Evolutionary conservation across 805 yeast species (phyloP), one percentile per base, ranked within the genome.

Genomic region (Yamadazyma insecticola): DNA sequence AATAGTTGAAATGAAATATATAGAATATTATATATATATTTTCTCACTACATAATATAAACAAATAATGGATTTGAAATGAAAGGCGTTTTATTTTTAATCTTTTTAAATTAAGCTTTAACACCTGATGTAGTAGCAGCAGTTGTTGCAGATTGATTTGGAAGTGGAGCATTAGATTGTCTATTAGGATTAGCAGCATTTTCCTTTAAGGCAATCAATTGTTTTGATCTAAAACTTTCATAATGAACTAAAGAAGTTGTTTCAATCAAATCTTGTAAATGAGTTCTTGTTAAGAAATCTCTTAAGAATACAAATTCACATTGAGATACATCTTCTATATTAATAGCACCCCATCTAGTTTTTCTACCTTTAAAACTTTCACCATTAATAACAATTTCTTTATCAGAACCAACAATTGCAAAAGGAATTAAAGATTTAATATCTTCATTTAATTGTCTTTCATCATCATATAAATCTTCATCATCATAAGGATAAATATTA

Each of bases 201-300:
- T 90, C 97, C 63, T 90, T 89, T 60, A 92, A 72, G 6, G 95
- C 94, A 38, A 88, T 77, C 58, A 92, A 77, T 66, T 92, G 98
- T 62, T 89, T 88, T 13, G 95, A 72, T 64, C 98, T 81, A 67
- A 89, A 92, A 33, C 78, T 71, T 67, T 92, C 98, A 60, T 92
- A 92, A 59, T 92, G 97, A 33, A 78, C 72, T 44, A 76, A 69
- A 2, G 94, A 68, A 4, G 98, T 92, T 9, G 95, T 78, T 60
- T 92, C 98, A 49, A 92, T 89, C 57, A 92, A 77, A 57, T 90
- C 97, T 59, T 88, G 97, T 51, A 92, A 70, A 58, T 92, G 97
- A 6, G 97, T 87, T 66, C 96, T 79, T 27, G 96, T 87, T 51
- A 92, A 74, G 59, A 92, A 92, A 57, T 87, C 95, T 63, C 97